phyloP scores from a whole-genome alignment of 495 filamentous ascomycete genomes.

The Sporormia fimetaria region DNA sequence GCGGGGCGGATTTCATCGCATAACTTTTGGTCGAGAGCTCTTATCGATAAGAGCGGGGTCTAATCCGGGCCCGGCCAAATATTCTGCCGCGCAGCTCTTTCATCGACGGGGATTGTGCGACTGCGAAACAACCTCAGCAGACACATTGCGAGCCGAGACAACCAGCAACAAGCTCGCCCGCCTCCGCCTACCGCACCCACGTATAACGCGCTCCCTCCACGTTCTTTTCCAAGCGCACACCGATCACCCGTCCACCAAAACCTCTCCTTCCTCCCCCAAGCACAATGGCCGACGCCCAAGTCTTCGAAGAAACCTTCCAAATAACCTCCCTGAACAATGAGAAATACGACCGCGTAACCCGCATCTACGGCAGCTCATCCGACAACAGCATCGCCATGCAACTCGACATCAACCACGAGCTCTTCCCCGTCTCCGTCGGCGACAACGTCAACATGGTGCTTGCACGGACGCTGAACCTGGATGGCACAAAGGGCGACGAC shows the following conservation, averaged over 20 bases:
- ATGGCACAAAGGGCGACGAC: conserved; percentile 61
- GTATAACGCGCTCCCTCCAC: too few species aligned
- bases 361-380: conserved; percentile 58
- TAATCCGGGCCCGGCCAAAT: too few species aligned
- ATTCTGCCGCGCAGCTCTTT: too few species aligned
- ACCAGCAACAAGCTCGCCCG: too few species aligned
- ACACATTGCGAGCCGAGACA: too few species aligned
- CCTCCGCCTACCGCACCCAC: too few species aligned
- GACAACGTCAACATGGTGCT: conserved; percentile 69
- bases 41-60: conserved; percentile 16
- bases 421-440: conserved; percentile 63
- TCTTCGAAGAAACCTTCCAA: conserved; percentile 87
- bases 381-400: conserved; percentile 62
- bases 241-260: too few species aligned
- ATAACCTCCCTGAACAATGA: conserved; percentile 62
- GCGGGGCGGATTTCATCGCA: not conserved
- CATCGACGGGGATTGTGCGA: too few species aligned
- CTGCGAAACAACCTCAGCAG: too few species aligned
- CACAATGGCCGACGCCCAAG: conserved; percentile 53
- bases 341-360: conserved; percentile 92
- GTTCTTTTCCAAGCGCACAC: too few species aligned
- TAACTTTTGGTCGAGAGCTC: not conserved
- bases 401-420: conserved; percentile 88
- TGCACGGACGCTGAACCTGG: conserved; percentile 71
- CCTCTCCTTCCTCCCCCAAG: not conserved